Percentiles rank a stretch among this genome's conserved stretches.
Evolutionary conservation across 768 basidiomycete species (phyloP).

Genomic region (Phlebiopsis gigantea): DNA sequence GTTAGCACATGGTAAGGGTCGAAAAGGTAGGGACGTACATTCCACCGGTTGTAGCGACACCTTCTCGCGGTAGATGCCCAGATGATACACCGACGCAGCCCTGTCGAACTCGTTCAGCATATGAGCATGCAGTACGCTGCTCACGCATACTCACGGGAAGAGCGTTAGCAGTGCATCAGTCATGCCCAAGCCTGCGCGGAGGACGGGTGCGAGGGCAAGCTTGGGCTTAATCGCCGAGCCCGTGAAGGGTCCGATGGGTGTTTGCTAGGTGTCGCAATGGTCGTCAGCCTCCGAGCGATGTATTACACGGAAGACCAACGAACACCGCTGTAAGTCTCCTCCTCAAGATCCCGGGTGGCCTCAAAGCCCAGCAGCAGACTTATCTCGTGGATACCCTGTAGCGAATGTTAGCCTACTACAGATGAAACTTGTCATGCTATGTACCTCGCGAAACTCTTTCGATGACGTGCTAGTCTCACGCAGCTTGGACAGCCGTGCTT

Average conservation of each 20-base stretch:
- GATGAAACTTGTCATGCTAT: slow-evolving; percentile 2
- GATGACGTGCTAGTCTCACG: slow-evolving; percentile 53
- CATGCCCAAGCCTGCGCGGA: slow-evolving; percentile 94
- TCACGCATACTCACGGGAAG: slow-evolving; percentile 61
- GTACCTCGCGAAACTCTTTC: slow-evolving; percentile 78
- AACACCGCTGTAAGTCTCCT: slow-evolving; percentile 61
- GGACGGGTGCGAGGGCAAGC: slow-evolving; percentile 85
- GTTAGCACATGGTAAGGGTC: neutral
- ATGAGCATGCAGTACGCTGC: neutral
- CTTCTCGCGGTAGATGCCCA: slow-evolving; percentile 87
- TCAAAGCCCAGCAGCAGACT: slow-evolving; percentile 80
- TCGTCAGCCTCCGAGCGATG: neutral
- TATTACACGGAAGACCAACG: slow-evolving; percentile 18
- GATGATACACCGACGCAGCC: slow-evolving; percentile 81
- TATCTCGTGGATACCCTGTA: slow-evolving; percentile 68
- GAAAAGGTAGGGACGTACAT: slow-evolving; percentile 42
- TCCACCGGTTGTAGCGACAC: slow-evolving; percentile 86
- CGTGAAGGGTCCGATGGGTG: slow-evolving; percentile 75
- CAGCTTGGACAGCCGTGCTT: slow-evolving; percentile 67
- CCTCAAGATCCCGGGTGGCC: slow-evolving; percentile 64
- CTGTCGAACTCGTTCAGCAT: slow-evolving; percentile 36
- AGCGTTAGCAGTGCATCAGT: slow-evolving; percentile 78
- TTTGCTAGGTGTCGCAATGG: slow-evolving; percentile 49
- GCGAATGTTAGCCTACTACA: neutral
- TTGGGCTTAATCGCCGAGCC: slow-evolving; percentile 71